phyloP scores from a whole-genome alignment of 2,329 filamentous ascomycete species.

The Hypomyces rosellus region DNA sequence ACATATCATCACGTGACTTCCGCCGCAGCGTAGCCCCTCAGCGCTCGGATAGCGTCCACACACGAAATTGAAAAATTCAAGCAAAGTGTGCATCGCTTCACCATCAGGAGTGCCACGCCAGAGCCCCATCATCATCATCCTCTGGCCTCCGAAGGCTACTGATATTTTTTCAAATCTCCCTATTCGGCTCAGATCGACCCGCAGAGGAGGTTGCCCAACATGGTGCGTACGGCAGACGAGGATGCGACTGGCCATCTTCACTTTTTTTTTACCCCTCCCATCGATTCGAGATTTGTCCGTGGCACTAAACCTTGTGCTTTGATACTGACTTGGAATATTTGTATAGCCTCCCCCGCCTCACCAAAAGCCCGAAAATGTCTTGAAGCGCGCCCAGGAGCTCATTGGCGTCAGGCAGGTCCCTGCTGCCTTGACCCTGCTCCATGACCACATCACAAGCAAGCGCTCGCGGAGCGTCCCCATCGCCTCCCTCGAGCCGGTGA shows the following conservation, averaged over 20 bases:
- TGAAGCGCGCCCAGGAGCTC: slow-evolving; percentile 97
- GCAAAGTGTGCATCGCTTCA: slow-evolving; percentile 29
- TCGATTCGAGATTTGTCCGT: slow-evolving; percentile 6
- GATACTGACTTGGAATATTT: slow-evolving; percentile 18
- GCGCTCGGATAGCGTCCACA: slow-evolving; percentile 38
- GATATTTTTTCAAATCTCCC: slow-evolving; percentile 30
- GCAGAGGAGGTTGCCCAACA: slow-evolving; percentile 48
- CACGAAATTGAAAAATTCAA: slow-evolving; percentile 41
- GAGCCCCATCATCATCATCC: slow-evolving; percentile 28
- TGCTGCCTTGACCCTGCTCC: slow-evolving; percentile 87
- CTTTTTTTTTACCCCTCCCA: slow-evolving; percentile 21
- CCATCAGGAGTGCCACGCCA: slow-evolving; percentile 34
- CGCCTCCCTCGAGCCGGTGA: slow-evolving; percentile 91
- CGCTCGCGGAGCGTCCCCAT: slow-evolving; percentile 96
- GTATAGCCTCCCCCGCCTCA: slow-evolving; percentile 85
- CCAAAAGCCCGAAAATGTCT: slow-evolving; percentile 97
- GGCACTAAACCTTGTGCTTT: too few species aligned
- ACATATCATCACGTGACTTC: slow-evolving; percentile 28
- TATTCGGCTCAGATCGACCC: slow-evolving; percentile 29
- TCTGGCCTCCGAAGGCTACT: slow-evolving; percentile 34
- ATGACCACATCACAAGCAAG: slow-evolving; percentile 99
- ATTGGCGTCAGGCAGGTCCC: slow-evolving; percentile 93
- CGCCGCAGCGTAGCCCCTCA: slow-evolving; percentile 31
- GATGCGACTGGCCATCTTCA: slow-evolving; percentile 14
- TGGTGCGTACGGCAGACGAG: slow-evolving; percentile 30